Conservation (phyloP, 352 stramenopile genomes). For the Phytophthora fragariaefolia region DNA sequence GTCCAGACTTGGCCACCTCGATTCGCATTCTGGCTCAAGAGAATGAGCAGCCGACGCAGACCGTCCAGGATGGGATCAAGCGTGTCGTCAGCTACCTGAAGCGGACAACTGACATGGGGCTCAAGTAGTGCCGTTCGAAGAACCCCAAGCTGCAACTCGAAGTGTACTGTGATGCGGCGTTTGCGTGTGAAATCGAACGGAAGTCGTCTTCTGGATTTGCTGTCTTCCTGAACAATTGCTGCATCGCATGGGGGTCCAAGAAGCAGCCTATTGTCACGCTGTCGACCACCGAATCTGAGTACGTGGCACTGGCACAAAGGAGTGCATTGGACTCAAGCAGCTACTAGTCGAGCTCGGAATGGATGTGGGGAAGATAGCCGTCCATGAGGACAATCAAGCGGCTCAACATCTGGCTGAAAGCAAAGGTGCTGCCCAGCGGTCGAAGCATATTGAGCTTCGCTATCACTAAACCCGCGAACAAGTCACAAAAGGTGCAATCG, state of each 20-base stretch:
- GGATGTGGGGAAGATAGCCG: not conserved
- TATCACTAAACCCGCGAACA: not conserved
- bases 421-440: constrained; percentile 10
- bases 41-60: too few relatives aligned
- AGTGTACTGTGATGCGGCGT: too few relatives aligned
- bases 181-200: too few relatives aligned
- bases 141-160: too few relatives aligned
- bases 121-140: too few relatives aligned
- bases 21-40: too few relatives aligned
- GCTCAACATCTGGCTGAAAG: constrained; percentile 17
- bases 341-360: constrained; percentile 3
- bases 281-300: constrained; percentile 21
- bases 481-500: too few relatives aligned
- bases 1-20: too few relatives aligned
- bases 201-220: too few relatives aligned
- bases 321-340: constrained; percentile 26
- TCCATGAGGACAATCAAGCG: constrained; percentile 21
- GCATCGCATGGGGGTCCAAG: constrained; percentile 9
- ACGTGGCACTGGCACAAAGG: constrained; percentile 15
- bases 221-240: too few relatives aligned
- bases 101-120: not conserved
- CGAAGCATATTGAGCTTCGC: constrained; percentile 13
- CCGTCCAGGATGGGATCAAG: too few relatives aligned
- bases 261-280: constrained; percentile 25
- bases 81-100: not conserved